Evolutionary conservation across 305 asterid species (phyloP).

Genomic region (Euphrasia arctica): DNA sequence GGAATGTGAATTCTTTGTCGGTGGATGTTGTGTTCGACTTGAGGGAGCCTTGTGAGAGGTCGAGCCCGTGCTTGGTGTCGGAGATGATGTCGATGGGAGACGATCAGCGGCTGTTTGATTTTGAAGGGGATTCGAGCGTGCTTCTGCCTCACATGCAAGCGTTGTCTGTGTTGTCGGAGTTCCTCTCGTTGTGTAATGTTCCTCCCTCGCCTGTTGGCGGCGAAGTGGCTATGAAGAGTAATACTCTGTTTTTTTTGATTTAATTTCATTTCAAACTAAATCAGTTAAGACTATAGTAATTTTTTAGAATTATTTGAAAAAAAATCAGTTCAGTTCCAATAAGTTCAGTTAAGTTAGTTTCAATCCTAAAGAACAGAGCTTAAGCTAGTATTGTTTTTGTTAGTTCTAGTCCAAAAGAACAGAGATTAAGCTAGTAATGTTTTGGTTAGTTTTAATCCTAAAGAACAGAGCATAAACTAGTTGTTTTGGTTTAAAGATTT

Average conservation of each 20-base stretch:
- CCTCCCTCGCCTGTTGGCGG: conserved; percentile 32
- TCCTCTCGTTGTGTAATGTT: conserved; percentile 36
- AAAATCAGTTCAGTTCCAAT: too few relatives aligned
- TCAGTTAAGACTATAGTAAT: too few relatives aligned
- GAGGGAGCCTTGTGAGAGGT: conserved; percentile 1
- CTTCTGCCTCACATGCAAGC: conserved; percentile 40
- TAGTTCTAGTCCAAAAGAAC: too few relatives aligned
- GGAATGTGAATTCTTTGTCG: neutral
- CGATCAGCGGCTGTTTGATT: neutral
- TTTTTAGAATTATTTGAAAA: too few relatives aligned
- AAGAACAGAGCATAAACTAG: too few relatives aligned
- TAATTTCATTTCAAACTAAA: too few relatives aligned
- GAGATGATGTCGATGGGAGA: conserved; percentile 39
- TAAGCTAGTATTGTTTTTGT: too few relatives aligned
- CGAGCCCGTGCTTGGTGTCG: conserved; percentile 18
- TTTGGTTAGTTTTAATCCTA: too few relatives aligned
- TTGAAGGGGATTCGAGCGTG: conserved; percentile 10
- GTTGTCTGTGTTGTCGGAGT: conserved; percentile 46
- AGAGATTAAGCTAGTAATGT: too few relatives aligned
- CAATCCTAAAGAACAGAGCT: too few relatives aligned
- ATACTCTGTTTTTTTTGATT: neutral
- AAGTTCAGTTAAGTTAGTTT: too few relatives aligned
- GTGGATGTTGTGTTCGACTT: neutral
- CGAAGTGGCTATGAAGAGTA: conserved; percentile 37
- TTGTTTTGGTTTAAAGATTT: too few relatives aligned